These are phyloP conservation scores for Chlorella sp. DNA, from an alignment of 139 green algal genomes.

Conservation along the genomic window DNA sequence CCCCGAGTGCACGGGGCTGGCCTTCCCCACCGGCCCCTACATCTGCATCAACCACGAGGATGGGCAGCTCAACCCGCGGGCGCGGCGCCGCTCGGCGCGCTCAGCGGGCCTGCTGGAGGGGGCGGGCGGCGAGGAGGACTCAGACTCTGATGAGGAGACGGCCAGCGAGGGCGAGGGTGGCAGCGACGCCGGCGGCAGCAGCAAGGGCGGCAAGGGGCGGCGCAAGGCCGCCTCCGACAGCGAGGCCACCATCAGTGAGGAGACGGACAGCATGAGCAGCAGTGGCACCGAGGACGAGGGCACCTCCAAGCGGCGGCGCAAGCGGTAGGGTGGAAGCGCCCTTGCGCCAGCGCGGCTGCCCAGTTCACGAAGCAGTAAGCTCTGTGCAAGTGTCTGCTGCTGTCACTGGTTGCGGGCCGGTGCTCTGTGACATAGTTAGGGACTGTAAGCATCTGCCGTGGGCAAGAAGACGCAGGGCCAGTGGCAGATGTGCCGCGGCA, in stretches of 20 bases:
- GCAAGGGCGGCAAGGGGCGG: neutral
- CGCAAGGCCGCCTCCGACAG: neutral
- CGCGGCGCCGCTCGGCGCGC: neutral
- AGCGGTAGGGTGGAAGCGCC: constrained; percentile 20
- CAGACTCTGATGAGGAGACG: constrained; percentile 4
- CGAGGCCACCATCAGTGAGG: constrained; percentile 29
- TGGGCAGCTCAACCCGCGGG: constrained; percentile 40
- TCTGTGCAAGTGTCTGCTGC: no score
- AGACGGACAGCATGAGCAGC: constrained; percentile 8
- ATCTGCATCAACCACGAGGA: constrained; percentile 50
- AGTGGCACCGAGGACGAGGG: constrained; percentile 26
- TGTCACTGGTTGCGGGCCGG: no score
- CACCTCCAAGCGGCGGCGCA: constrained; percentile 3
- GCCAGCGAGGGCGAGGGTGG: constrained; percentile 10
- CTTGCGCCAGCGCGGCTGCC: no score
- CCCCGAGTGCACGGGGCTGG: constrained; percentile 42
- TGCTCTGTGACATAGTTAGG: no score
- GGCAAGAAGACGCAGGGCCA: no score
- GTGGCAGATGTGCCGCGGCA: no score
- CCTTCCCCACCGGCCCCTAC: constrained; percentile 29
- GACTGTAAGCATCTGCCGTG: no score
- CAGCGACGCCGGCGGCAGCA: neutral
- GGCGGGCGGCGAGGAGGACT: neutral
- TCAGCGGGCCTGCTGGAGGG: neutral
- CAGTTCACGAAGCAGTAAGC: no score